Conservation (phyloP, 75 land plant species). For the Selaginella tamariscina region DNA sequence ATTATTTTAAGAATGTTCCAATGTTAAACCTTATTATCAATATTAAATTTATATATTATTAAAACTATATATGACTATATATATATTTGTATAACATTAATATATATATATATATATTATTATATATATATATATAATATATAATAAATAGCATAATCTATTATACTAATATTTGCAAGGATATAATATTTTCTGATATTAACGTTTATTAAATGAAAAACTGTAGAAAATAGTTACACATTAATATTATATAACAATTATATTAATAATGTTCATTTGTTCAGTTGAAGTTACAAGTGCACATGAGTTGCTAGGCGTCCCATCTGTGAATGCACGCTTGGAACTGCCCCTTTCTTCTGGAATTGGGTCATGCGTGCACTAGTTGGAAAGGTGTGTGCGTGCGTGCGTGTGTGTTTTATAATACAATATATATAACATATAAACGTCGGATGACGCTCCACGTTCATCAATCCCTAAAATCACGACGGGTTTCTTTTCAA, state of each 20-base stretch:
- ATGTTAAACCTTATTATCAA: too few species aligned
- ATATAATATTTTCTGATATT: neutral
- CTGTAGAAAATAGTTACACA: neutral
- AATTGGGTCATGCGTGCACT: constrained; percentile 86
- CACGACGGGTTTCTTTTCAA: too few species aligned
- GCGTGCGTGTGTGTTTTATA: too few species aligned
- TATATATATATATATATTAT: neutral
- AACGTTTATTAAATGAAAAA: neutral
- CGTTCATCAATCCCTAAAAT: too few species aligned
- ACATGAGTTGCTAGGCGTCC: constrained; percentile 57
- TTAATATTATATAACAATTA: neutral
- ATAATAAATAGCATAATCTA: neutral
- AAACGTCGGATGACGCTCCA: too few species aligned
- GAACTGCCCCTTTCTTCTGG: constrained; percentile 90
- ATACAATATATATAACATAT: too few species aligned
- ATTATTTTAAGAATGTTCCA: too few species aligned
- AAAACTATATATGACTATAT: too few species aligned
- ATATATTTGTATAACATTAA: too few species aligned
- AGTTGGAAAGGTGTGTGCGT: constrained; percentile 23
- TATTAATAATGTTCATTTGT: too few species aligned
- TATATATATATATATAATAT: neutral
- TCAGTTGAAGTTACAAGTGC: constrained; percentile 50
- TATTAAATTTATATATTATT: too few species aligned
- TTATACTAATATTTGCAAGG: neutral
- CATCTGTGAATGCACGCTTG: constrained; percentile 88